These are phyloP conservation scores for Tephrocybe rancida DNA, from an alignment of 768 basidiomycete species.

Conservation along the genomic window DNA sequence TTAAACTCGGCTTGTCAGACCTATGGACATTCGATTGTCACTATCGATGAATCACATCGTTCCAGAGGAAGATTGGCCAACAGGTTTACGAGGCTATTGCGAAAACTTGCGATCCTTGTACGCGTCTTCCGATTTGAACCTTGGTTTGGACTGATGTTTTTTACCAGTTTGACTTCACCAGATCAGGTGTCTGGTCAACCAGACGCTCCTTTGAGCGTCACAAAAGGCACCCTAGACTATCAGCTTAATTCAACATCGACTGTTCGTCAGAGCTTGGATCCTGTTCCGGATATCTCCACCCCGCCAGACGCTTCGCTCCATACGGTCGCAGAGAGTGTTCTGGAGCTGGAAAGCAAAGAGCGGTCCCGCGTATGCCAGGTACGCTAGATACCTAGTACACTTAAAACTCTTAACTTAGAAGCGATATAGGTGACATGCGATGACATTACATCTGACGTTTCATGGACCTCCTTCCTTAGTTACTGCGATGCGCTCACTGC, in stretches of 20 bases:
- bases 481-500: constrained; percentile 41
- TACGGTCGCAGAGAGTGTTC: constrained; percentile 45
- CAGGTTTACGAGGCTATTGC: constrained; percentile 42
- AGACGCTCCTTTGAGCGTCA: constrained; percentile 47
- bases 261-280: constrained; percentile 46
- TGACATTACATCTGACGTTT: constrained; percentile 33
- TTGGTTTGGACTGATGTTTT: constrained; percentile 7
- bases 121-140: constrained; percentile 20
- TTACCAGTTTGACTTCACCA: constrained; percentile 34
- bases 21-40: constrained; percentile 60
- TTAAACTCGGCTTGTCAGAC: constrained; percentile 32
- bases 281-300: constrained; percentile 9
- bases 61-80: constrained; percentile 35
- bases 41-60: constrained; percentile 34
- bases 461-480: constrained; percentile 44
- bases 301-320: constrained; percentile 11
- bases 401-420: constrained; percentile 3
- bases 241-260: constrained; percentile 48
- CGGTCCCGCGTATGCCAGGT: constrained; percentile 59
- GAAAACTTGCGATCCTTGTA: constrained; percentile 44
- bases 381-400: constrained; percentile 9
- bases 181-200: constrained; percentile 37
- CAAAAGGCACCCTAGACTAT: constrained; percentile 38
- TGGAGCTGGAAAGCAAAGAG: constrained; percentile 58
- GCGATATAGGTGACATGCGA: constrained; percentile 46